These are phyloP conservation scores for Arthroderma sp. DNA, from an alignment of 2,329 filamentous ascomycete genomes.

Conservation along the genomic window DNA sequence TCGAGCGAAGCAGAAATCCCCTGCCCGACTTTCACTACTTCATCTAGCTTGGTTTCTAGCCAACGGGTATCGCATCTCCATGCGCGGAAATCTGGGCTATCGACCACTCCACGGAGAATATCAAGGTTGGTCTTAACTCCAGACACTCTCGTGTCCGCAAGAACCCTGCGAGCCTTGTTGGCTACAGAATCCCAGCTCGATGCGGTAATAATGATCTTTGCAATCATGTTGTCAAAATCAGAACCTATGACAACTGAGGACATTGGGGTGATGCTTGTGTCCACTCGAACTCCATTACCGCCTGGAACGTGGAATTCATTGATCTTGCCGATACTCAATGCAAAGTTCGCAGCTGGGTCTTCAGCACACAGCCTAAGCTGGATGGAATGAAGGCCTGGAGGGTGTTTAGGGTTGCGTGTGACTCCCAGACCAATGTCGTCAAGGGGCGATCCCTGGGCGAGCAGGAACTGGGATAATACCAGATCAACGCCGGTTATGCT, in stretches of 20 bases:
- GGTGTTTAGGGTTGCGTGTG: constrained; percentile 17
- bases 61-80: constrained; percentile 43
- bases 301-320: constrained; percentile 40
- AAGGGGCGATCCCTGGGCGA: constrained; percentile 39
- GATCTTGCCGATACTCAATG: constrained; percentile 48
- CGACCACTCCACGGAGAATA: constrained; percentile 41
- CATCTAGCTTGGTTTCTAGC: constrained; percentile 39
- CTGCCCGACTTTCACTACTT: constrained; percentile 25
- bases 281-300: constrained; percentile 46
- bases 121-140: constrained; percentile 48
- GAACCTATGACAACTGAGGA: constrained; percentile 35
- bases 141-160: constrained; percentile 42
- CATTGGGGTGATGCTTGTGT: constrained; percentile 39
- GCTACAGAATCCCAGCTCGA: constrained; percentile 40
- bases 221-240: constrained; percentile 47
- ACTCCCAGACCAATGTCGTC: constrained; percentile 22
- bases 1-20: constrained; percentile 14
- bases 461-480: constrained; percentile 40
- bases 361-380: constrained; percentile 48
- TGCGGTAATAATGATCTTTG: constrained; percentile 46
- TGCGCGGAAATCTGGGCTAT: constrained; percentile 36
- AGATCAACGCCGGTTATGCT: constrained; percentile 41
- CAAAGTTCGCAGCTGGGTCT: constrained; percentile 39
- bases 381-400: constrained; percentile 35
- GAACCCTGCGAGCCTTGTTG: constrained; percentile 40